phyloP scores from a whole-genome alignment of 768 basidiomycete genomes.

The Lentinus brumalis region DNA sequence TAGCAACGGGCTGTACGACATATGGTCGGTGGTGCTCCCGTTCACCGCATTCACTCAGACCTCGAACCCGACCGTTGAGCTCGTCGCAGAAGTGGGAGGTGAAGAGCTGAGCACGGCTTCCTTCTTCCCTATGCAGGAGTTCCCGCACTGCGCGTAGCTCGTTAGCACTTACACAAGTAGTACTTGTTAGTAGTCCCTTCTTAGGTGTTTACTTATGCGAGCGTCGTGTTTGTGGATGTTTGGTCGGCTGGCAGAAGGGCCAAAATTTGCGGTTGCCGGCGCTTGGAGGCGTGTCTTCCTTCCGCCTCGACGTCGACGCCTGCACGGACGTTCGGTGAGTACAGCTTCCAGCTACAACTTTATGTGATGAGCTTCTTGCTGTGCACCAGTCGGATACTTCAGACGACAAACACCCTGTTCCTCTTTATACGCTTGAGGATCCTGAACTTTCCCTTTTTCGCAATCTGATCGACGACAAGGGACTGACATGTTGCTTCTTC shows the following conservation, averaged over 20 bases:
- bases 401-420: conserved; percentile 31
- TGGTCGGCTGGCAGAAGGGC: background rate
- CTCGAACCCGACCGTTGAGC: no score
- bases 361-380: conserved; percentile 31
- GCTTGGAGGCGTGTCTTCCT: background rate
- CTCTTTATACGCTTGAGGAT: conserved; percentile 33
- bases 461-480: background rate
- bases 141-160: background rate
- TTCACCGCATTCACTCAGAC: no score
- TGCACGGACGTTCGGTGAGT: conserved; percentile 10
- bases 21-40: no score
- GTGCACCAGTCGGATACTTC: conserved; percentile 34
- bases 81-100: no score
- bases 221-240: background rate
- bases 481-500: background rate
- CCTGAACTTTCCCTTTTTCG: conserved; percentile 23
- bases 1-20: no score
- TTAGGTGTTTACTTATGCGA: no score
- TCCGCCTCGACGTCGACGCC: no score
- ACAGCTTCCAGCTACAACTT: background rate
- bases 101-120: no score
- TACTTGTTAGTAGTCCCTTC: no score
- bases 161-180: no score
- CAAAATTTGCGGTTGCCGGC: background rate
- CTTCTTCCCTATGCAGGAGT: no score